Evolutionary conservation across 768 basidiomycete genomes (phyloP), one percentile per base, ranked within the genome.

Genomic region (Leccinum subgranulosum): DNA sequence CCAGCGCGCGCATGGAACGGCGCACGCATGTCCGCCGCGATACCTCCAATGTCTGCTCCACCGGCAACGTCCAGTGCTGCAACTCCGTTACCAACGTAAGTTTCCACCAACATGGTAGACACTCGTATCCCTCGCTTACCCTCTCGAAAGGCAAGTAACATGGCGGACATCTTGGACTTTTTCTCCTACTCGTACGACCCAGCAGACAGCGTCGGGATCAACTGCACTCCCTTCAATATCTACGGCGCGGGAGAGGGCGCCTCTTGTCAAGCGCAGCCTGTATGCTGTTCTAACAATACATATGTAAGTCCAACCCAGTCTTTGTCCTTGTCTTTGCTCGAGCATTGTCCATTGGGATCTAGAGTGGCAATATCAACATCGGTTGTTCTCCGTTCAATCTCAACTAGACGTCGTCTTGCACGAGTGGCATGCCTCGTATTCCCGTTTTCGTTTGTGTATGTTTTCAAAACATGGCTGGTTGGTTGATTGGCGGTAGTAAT

Each of bases 311-410:
- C 36, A 15, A 4, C n/a, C 14, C 43, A 31, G 17, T 48, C 25
- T 34, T 28, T 3, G 11, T n/a, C 17, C 17, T 1, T 8, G 3
- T 51, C 25, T 23, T 6, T 39, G 33, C 43, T 46, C n/a, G 7
- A 23, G 14, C 21, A 6, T 17, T 31, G 21, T 8, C 11, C 17
- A 11, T 49, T 21, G 59, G 23, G 27, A 41, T 48, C 9, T 14
- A 68, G 67, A 36, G 6, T 0, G 67, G 67, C 19, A 39, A 39
- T 4, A 17, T 69, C 56, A 67, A 65, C 43, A 1, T 69, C 4
- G 67, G 65, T 25, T 69, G 67, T 60, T 69, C 67, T 53, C 67
- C 67, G 43, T 25, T 63, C 7, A 15, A 67, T 41, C 28, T 67
- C 14, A 67, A 64, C 60, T 67, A 60, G 60, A n/a, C n/a, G 29